Percentiles rank a stretch among this genome's conserved stretches.
Evolutionary conservation across 805 yeast species (phyloP).

Genomic region (Jamesozyma rosinii): DNA sequence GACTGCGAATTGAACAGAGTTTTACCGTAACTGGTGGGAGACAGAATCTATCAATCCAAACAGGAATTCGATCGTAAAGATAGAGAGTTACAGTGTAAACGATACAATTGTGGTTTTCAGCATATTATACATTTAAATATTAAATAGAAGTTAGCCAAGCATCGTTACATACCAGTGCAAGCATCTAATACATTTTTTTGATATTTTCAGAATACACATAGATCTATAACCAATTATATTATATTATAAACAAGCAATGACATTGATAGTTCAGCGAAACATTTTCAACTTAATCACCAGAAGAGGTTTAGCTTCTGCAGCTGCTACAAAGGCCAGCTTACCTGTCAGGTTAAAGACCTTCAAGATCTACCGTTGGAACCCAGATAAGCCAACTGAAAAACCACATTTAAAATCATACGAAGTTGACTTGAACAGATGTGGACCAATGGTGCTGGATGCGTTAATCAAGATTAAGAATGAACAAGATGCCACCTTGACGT

Average conservation of each 20-base stretch:
- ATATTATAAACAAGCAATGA: background rate
- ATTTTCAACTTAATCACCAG: conserved; percentile 3
- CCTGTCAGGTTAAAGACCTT: conserved; percentile 63
- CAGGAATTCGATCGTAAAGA: no score
- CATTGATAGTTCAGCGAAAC: background rate
- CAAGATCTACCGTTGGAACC: conserved; percentile 96
- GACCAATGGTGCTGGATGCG: conserved; percentile 97
- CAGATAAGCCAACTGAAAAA: conserved; percentile 88
- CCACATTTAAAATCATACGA: conserved; percentile 79
- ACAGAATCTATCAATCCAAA: no score
- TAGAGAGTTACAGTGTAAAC: background rate
- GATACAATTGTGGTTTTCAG: background rate
- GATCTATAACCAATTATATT: background rate
- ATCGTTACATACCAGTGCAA: no score
- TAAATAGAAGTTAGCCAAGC: no score
- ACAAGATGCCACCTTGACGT: conserved; percentile 89
- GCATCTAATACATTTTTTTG: no score
- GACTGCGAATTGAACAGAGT: no score
- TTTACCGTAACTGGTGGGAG: no score
- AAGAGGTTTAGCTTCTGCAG: conserved; percentile 29
- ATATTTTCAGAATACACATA: no score
- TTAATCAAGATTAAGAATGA: conserved; percentile 90
- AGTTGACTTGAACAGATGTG: conserved; percentile 82
- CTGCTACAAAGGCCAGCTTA: conserved; percentile 20
- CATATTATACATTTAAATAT: background rate